Base-by-base conservation (phyloP, 2,329 filamentous ascomycete species). In the Neospermospora avenae region DNA sequence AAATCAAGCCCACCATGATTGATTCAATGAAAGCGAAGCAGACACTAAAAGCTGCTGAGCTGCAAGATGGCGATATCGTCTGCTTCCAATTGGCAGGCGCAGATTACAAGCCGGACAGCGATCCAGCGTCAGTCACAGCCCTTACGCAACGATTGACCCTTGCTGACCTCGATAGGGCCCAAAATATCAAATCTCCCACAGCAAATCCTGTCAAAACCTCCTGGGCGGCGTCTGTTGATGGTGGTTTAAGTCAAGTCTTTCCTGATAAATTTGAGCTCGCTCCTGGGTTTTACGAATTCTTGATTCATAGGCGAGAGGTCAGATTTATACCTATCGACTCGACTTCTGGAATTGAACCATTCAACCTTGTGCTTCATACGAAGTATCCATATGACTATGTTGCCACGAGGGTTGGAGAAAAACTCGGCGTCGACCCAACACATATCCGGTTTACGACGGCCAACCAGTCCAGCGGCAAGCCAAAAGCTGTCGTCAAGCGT, bases 1-100 rank as follows among this genome's bases (percentile, higher is more conserved):
- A 99, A 78, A 98, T 99, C 76, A 99, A 98, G 76, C 92, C 93
- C 55, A 90, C 86, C 62, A 98, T 98, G 93, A 96, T 99, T 67
- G 96, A 99, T 72, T 82, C 84, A 6, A 88, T 99, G 79, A 98
- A 97, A 76, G 84, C 88, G 0, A 98, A 96, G 77, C 86, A 91
- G 71, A 91, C 92, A 0, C 81, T 99, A 61, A 90, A 92, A 66
- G 87, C 90, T 61, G 95, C 95, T 1, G 96, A 99, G 74, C 89
- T 99, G 24, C 93, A 98, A 73, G 93, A 99, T 69, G 95, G 95
- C 52, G 95, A 99, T 71, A 96, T 99, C 67, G 86, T 99, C 59
- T 96, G 93, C 72, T 97, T 98, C 77, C 95, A 99, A 73, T 84
- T 84, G 61, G 78, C 53, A 13, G 13, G 24, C 7, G 37, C 42